Conservation (phyloP, 2,329 filamentous ascomycete genomes). For the Microdochium bolleyi region DNA sequence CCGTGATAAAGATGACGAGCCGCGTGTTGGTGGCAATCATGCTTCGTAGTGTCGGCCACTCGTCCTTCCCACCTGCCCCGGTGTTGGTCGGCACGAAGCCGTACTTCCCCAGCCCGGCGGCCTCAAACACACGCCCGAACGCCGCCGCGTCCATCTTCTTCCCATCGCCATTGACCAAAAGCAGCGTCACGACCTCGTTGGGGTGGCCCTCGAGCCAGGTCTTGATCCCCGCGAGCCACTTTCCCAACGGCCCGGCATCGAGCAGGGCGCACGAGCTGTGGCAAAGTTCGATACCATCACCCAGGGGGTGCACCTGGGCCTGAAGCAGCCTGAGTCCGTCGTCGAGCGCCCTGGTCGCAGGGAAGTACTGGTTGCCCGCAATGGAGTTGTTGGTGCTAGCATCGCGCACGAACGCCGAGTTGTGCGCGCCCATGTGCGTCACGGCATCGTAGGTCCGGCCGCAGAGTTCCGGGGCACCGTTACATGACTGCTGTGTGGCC, state of each 20-base stretch:
- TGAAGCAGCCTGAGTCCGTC: conserved; percentile 66
- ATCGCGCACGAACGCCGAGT: conserved; percentile 65
- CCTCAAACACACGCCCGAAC: conserved; percentile 45
- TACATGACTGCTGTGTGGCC: conserved; percentile 46
- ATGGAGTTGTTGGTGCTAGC: conserved; percentile 50
- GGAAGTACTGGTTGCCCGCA: conserved; percentile 66
- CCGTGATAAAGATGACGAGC: conserved; percentile 62
- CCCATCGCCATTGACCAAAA: conserved; percentile 64
- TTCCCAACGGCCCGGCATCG: conserved; percentile 57
- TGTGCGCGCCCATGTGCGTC: conserved; percentile 71
- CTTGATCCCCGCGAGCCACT: conserved; percentile 58
- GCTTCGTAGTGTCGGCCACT: conserved; percentile 65
- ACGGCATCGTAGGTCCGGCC: conserved; percentile 64
- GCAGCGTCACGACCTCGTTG: conserved; percentile 67
- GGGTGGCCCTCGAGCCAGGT: conserved; percentile 62
- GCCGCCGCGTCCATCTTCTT: conserved; percentile 43
- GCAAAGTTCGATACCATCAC: conserved; percentile 57
- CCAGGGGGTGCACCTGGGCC: conserved; percentile 59
- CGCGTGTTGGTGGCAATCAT: conserved; percentile 59
- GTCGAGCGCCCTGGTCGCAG: conserved; percentile 62
- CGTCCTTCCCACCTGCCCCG: conserved; percentile 21
- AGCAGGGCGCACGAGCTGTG: conserved; percentile 60
- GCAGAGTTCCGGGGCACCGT: conserved; percentile 74
- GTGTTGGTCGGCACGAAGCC: conserved; percentile 43
- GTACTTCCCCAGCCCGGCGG: conserved; percentile 51